phyloP scores from a whole-genome alignment of 108 stramenopile species.

The Pseudonitzschia multistriata region DNA sequence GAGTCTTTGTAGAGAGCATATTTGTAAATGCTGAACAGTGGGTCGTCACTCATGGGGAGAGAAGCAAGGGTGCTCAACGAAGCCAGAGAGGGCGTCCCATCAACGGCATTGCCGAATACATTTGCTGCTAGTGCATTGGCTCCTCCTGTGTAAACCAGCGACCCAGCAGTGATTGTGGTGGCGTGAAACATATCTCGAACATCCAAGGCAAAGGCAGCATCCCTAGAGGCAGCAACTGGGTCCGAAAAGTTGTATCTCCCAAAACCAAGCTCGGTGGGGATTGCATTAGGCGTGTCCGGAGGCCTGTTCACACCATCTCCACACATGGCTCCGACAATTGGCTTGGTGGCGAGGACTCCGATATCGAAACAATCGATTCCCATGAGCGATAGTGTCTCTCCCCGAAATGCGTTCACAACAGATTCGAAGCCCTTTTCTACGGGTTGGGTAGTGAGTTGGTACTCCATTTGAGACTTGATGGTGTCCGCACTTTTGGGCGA shows the following conservation, averaged over 20 bases:
- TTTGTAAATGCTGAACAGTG: constrained; percentile 67
- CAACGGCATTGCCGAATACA: constrained; percentile 33
- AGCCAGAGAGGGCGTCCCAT: constrained; percentile 30
- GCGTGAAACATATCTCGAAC: constrained; percentile 45
- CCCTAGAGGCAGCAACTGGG: constrained; percentile 13
- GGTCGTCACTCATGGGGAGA: constrained; percentile 41
- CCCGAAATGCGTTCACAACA: constrained; percentile 36
- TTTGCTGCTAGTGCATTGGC: constrained; percentile 21
- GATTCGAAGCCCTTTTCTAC: constrained; percentile 25
- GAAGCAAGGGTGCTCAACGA: constrained; percentile 27
- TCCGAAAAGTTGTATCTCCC: constrained; percentile 41
- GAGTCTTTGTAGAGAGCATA: constrained; percentile 69
- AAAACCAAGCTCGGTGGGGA: constrained; percentile 21
- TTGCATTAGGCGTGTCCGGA: not conserved
- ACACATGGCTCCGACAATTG: constrained; percentile 24
- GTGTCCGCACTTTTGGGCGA: constrained; percentile 18
- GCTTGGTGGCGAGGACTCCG: constrained; percentile 27
- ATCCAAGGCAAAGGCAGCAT: constrained; percentile 42
- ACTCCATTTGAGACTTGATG: constrained; percentile 32
- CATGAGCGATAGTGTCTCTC: constrained; percentile 27
- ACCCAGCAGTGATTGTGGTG: constrained; percentile 27
- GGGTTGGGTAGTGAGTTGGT: constrained; percentile 27
- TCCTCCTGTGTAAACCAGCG: constrained; percentile 48
- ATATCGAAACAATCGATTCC: constrained; percentile 29
- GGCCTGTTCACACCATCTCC: constrained; percentile 15